These are phyloP conservation scores for Penicillium salamii DNA, from an alignment of 495 filamentous ascomycete species.

Conservation along the genomic window DNA sequence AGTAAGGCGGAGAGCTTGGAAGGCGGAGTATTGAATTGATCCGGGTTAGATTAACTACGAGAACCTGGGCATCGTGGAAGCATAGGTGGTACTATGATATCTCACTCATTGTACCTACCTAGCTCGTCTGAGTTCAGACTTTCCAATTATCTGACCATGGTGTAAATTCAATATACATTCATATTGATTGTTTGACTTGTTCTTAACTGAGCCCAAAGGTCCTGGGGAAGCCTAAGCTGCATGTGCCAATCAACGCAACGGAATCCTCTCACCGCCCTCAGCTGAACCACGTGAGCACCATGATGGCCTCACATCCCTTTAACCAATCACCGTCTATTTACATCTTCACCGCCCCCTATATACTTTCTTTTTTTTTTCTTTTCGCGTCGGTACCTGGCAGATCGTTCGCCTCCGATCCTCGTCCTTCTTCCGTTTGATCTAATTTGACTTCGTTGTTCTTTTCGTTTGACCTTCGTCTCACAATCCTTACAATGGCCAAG, in stretches of 20 bases:
- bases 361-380: conserved; percentile 31
- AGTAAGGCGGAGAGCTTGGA: conserved; percentile 33
- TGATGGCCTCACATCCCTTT: background rate
- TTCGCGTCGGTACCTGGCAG: conserved; percentile 31
- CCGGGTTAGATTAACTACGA: conserved; percentile 5
- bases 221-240: no score
- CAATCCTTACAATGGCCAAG: conserved; percentile 34
- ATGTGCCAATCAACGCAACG: background rate
- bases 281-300: conserved; percentile 13
- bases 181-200: no score
- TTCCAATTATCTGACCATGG: no score
- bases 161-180: no score
- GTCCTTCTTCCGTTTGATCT: conserved; percentile 2
- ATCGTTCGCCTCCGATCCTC: conserved; percentile 8
- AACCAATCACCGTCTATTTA: conserved; percentile 20
- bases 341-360: conserved; percentile 24
- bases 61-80: no score
- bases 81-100: no score
- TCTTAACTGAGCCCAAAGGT: no score
- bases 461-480: background rate
- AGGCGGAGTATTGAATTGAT: conserved; percentile 24
- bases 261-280: background rate
- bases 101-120: no score
- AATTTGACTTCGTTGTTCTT: no score
- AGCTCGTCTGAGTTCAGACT: no score